A percentile compares a stretch with the other conserved stretches of the same genome.
Evolutionary conservation across 2,329 filamentous ascomycete species (phyloP).

Genomic region (Fusarium solani-melongenae): DNA sequence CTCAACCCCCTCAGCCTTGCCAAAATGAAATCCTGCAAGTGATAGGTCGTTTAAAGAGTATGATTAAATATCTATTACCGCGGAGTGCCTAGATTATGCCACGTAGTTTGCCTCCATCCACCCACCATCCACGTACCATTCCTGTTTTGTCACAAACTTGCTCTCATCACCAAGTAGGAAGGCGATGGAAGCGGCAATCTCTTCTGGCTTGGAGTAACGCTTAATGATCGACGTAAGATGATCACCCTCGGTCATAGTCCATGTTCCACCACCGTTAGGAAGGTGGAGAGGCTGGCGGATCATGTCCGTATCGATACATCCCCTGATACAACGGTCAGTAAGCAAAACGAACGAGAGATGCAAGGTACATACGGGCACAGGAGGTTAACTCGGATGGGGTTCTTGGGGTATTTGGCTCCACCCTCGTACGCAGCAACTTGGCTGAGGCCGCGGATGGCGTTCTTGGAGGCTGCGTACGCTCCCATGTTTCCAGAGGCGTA

Average conservation of each 20-base stretch:
- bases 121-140: slow-evolving; percentile 46
- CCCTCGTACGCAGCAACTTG: slow-evolving; percentile 43
- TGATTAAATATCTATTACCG: neutral
- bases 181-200: slow-evolving; percentile 45
- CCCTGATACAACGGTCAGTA: slow-evolving; percentile 15
- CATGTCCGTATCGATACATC: slow-evolving; percentile 46
- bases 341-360: rapidly evolving
- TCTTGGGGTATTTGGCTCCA: slow-evolving; percentile 39
- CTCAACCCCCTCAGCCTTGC: neutral
- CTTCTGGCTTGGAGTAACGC: slow-evolving; percentile 42
- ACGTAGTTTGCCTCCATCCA: slow-evolving; percentile 43
- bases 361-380: slow-evolving; percentile 31
- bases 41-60: neutral
- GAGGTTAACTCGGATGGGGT: slow-evolving; percentile 40
- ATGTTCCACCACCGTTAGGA: slow-evolving; percentile 36
- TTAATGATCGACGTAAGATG: slow-evolving; percentile 42
- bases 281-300: slow-evolving; percentile 41
- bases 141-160: slow-evolving; percentile 45
- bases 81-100: neutral
- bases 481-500: slow-evolving; percentile 49
- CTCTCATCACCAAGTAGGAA: slow-evolving; percentile 48
- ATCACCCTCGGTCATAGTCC: slow-evolving; percentile 42
- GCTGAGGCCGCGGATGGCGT: slow-evolving; percentile 44
- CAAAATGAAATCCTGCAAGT: neutral
- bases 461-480: slow-evolving; percentile 49